These are phyloP conservation scores for Aquilaria yunnanensis DNA, from an alignment of 345 rosid species.

Conservation along the genomic window DNA sequence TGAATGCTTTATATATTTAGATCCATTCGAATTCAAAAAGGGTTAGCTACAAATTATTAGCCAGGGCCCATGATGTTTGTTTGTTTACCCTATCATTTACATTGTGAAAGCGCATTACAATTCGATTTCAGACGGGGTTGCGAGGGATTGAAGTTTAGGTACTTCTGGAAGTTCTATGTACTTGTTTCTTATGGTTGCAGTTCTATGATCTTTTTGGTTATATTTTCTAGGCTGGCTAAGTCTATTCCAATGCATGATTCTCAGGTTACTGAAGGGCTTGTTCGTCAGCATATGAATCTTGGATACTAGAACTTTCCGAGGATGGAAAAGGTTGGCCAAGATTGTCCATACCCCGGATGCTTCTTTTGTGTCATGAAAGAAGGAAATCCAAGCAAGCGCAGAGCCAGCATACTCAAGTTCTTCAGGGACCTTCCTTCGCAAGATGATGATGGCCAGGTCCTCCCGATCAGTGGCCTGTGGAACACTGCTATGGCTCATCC, in stretches of 20 bases:
- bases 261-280: conserved; percentile 2
- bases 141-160: neutral
- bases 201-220: no score
- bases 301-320: conserved; percentile 3
- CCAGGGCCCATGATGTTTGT: conserved; percentile 3
- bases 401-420: conserved; percentile 86
- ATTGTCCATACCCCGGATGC: conserved; percentile 99
- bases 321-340: conserved; percentile 80
- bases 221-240: no score
- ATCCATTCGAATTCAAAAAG: conserved; percentile 23
- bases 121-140: no score
- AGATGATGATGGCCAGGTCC: conserved; percentile 96
- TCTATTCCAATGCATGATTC: neutral
- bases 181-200: neutral
- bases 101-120: neutral
- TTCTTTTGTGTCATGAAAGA: conserved; percentile 99
- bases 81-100: neutral
- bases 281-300: conserved; percentile 12
- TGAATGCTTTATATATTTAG: conserved; percentile 13
- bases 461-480: conserved; percentile 99
- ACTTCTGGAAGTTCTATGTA: neutral
- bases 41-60: conserved; percentile 1
- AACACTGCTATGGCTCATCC: conserved; percentile 99
- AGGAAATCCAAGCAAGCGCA: conserved; percentile 93
- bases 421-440: conserved; percentile 93